Base-by-base conservation (phyloP, 192 early-diverging fungal genomes). In the Gonapodya sp. region DNA sequence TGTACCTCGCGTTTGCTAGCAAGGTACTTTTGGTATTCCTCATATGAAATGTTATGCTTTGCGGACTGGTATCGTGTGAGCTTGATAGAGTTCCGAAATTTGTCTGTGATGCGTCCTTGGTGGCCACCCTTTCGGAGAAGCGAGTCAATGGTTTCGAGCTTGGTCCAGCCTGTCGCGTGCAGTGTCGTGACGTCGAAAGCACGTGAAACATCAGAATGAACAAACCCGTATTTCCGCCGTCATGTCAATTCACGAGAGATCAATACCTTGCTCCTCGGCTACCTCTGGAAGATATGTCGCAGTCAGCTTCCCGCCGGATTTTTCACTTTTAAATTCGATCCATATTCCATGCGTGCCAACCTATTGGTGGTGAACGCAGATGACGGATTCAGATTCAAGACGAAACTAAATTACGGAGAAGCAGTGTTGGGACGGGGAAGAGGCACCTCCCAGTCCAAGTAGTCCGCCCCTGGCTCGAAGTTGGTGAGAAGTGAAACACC, bases 251-350 rank as follows among this genome's bases (percentile, higher is more conserved):
- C 8, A 64, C 8, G 24, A 64, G 36, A 33, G 64, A 35, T 75
- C 32, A 35, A 79, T 73, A 88, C 87, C 92, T 85, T 97, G 96
- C 83, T 97, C 95, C 35, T 81, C 78, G 1, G 93, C 92, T 37
- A 98, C 93, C 82, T 97, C 94, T 8, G 97, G 97, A 73, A 98
- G 86, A 86, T 94, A 98, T 1, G 97, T 98, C 1, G 96, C 93
- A 0, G 94, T 93, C 72, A 77, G 82, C 33, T 87, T 90, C 0
- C 83, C 80, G 0, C 89, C 89, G 8, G 46, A 64, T 31, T 86
- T 80, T 24, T 84, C 81, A 33, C 88, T 83, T 2, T 79, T 79
- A 80, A 97, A 97, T 83, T 95, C 94, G 35, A 98, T 96, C 93
- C 95, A 94, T 64, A 98, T 93, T 1, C 97, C 97, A 86, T 98